phyloP scores from a whole-genome alignment of 495 filamentous ascomycete species.

The Lentithecium fluviatile region DNA sequence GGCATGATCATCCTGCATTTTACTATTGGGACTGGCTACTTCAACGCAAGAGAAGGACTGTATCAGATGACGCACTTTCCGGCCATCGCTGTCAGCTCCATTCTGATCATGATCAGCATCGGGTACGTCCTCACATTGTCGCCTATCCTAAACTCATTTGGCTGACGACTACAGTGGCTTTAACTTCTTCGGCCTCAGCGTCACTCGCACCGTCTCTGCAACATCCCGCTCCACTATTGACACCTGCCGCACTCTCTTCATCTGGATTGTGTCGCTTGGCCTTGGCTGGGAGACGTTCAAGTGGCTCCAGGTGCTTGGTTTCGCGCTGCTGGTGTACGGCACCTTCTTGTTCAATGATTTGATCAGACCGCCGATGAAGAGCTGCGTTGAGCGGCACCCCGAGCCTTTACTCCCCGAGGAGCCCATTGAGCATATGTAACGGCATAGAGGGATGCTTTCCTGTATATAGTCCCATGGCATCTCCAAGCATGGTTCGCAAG shows the following conservation, averaged over 20 bases:
- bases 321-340: constrained; percentile 87
- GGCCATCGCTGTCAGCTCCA: constrained; percentile 67
- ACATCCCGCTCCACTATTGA: constrained; percentile 94
- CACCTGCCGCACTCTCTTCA: constrained; percentile 95
- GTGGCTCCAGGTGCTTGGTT: constrained; percentile 90
- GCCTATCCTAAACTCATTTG: background rate
- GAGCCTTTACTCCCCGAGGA: constrained; percentile 78
- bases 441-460: background rate
- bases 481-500: background rate
- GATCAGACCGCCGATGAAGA: constrained; percentile 70
- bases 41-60: constrained; percentile 84
- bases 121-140: constrained; percentile 59
- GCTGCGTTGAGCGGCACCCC: constrained; percentile 35
- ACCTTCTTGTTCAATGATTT: constrained; percentile 97
- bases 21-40: constrained; percentile 76
- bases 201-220: constrained; percentile 83
- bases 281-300: constrained; percentile 98
- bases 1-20: constrained; percentile 79
- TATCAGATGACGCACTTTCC: constrained; percentile 68
- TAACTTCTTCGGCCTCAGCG: constrained; percentile 96
- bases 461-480: constrained; percentile 7
- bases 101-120: constrained; percentile 95
- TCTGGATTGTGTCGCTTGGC: constrained; percentile 92
- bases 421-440: constrained; percentile 71
- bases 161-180: constrained; percentile 64